Conservation (phyloP, 495 filamentous ascomycete genomes). For the Chaetomidium leptoderma region DNA sequence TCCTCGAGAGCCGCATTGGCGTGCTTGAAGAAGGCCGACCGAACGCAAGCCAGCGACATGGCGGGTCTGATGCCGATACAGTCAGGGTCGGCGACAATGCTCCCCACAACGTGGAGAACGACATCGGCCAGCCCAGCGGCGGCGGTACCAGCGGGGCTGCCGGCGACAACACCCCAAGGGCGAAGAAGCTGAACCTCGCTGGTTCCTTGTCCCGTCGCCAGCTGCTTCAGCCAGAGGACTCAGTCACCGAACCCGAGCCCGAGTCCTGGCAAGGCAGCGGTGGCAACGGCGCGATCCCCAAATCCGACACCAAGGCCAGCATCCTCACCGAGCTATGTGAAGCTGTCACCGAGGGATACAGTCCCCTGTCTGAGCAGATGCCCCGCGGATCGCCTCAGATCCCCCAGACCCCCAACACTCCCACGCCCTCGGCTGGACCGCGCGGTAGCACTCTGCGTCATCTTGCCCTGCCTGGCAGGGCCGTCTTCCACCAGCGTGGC, state of each 20-base stretch:
- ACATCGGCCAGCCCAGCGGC: neutral
- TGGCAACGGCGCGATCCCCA: neutral
- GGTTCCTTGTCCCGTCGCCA: constrained; percentile 13
- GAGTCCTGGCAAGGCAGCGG: constrained; percentile 1
- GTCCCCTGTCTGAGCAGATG: constrained; percentile 17
- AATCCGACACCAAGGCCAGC: constrained; percentile 24
- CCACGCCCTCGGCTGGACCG: neutral
- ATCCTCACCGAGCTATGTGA: constrained; percentile 29
- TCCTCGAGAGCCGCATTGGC: constrained; percentile 19
- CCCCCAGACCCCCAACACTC: neutral
- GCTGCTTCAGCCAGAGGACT: constrained; percentile 8
- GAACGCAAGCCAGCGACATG: neutral
- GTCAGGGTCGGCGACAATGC: neutral
- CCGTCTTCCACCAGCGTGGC: neutral
- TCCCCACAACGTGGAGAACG: neutral
- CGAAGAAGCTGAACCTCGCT: neutral
- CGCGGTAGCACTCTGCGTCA: neutral
- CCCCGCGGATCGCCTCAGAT: neutral
- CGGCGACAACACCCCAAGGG: constrained; percentile 7
- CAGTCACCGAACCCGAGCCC: neutral
- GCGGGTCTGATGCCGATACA: neutral
- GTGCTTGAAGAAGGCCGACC: constrained; percentile 10
- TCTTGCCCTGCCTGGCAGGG: neutral
- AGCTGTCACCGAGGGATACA: constrained; percentile 27
- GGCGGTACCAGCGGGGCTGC: neutral